Evolutionary conservation across 1,284 basidiomycete genomes (phyloP).

Genomic region (Pyrrhoderma noxium): DNA sequence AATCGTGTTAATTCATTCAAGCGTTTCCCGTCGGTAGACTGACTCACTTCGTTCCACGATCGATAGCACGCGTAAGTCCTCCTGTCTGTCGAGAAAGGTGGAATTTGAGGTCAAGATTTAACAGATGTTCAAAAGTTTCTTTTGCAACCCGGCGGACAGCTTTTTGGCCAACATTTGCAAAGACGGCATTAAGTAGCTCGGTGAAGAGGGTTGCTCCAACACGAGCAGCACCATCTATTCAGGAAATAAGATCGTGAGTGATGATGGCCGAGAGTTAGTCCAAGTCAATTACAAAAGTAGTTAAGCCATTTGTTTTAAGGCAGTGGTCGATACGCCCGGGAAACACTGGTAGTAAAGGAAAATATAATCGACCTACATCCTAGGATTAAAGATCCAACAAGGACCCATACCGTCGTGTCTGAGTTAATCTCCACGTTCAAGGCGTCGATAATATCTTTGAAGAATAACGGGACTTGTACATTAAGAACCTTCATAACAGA

Average conservation of each 20-base stretch:
- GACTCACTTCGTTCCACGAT: conserved; percentile 88
- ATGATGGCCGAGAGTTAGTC: no score
- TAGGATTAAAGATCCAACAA: conserved; percentile 83
- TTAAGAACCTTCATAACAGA: conserved; percentile 62
- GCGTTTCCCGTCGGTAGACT: no score
- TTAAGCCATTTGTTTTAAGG: no score
- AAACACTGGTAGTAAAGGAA: no score
- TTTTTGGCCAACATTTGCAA: conserved; percentile 91
- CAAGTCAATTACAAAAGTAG: no score
- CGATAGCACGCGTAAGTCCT: conserved; percentile 92
- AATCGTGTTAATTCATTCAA: conserved; percentile 5
- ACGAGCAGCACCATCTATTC: conserved; percentile 89
- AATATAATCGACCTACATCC: conserved; percentile 75
- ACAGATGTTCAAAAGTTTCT: conserved; percentile 89
- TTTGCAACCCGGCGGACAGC: conserved; percentile 91
- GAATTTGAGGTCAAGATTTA: conserved; percentile 88
- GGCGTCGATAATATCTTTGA: conserved; percentile 87
- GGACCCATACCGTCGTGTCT: conserved; percentile 80
- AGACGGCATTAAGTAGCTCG: conserved; percentile 92
- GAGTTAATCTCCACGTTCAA: conserved; percentile 81
- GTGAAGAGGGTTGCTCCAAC: conserved; percentile 86
- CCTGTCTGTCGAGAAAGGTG: conserved; percentile 93
- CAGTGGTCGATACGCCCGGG: no score
- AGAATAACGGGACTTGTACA: conserved; percentile 95
- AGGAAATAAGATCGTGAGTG: no score